Evolutionary conservation across 352 stramenopile species (phyloP), one percentile per base, ranked within the genome.

Genomic region (Globisporangium spinosum): DNA sequence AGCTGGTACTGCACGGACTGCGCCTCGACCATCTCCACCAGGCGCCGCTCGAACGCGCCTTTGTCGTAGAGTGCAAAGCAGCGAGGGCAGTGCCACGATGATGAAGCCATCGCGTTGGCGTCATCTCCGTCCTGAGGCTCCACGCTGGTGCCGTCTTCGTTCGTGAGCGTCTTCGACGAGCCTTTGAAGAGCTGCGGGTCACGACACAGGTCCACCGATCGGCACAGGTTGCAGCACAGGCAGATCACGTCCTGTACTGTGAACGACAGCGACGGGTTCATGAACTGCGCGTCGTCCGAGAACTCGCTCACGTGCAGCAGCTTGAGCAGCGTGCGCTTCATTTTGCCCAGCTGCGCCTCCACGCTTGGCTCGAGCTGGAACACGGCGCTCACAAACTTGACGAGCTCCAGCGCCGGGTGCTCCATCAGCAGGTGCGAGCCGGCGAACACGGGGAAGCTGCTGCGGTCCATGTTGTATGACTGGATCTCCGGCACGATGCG

Each of bases 211-310:
- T 99, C 98, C n/a, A 99, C 78, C 47, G 99, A 94, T 25, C 90
- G 80, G 64, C 92, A 98, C 63, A 98, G 80, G 60, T 98, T 97
- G 78, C 97, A 99, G 72, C 93, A 94, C 13, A 87, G 75, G 71
- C 98, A 99, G 70, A 99, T 98, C 20, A 99, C 90, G 75, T 99
- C 97, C 13, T 90, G 89, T n/a, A 99, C 78, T 9, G 98, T 87
- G 68, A 99, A 98, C 22, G 85, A 95, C 45, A 97, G 79, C 60
- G 91, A 98, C 57, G 96, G 97, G 76, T 99, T 98, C 15, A 81
- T 77, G 80, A 98, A 99, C 66, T 91, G 64, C 2, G 95, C 90
- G 65, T 93, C 83, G 8, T 90, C 85, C 0, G 76, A 64, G 61
- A 93, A 94, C 65, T 94, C 85, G 56, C 83, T 94, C 45, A 80